Evolutionary conservation across 2,329 filamentous ascomycete genomes (phyloP).

Genomic region (Exserohilum rostratum): DNA sequence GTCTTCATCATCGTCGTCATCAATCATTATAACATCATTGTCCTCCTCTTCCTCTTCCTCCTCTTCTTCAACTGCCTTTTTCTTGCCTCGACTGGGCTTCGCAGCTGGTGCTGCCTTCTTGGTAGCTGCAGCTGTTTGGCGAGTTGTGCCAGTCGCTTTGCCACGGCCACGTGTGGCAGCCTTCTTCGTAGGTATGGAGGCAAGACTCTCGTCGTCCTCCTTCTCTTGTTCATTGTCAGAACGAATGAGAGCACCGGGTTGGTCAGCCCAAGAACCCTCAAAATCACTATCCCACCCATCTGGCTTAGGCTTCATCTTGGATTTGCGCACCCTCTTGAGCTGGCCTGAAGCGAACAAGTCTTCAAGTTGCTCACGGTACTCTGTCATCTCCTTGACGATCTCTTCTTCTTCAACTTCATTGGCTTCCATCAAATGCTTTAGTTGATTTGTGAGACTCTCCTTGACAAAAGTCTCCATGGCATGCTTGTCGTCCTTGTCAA

Average conservation of each 20-base stretch:
- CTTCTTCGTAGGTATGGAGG: constrained; percentile 44
- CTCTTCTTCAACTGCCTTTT: constrained; percentile 50
- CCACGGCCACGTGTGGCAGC: constrained; percentile 54
- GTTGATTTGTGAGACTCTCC: constrained; percentile 51
- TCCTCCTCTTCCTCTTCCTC: constrained; percentile 51
- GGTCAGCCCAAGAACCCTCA: constrained; percentile 84
- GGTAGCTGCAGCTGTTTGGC: constrained; percentile 27
- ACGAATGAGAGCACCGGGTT: constrained; percentile 68
- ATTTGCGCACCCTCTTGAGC: constrained; percentile 61
- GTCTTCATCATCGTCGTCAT: constrained; percentile 56
- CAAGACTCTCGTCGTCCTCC: constrained; percentile 44
- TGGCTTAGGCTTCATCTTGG: constrained; percentile 75
- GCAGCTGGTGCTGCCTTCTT: constrained; percentile 46
- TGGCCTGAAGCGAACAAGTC: constrained; percentile 71
- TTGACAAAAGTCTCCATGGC: constrained; percentile 68
- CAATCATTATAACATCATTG: constrained; percentile 52
- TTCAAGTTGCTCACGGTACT: constrained; percentile 72
- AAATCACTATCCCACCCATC: constrained; percentile 87
- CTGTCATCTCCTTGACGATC: constrained; percentile 75
- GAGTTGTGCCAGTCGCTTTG: constrained; percentile 50
- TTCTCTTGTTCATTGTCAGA: constrained; percentile 57
- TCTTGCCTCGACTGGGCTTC: constrained; percentile 49
- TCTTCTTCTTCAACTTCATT: constrained; percentile 72
- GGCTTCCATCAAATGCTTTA: constrained; percentile 55
- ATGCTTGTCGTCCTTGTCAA: constrained; percentile 93